Evolutionary conservation across 306 rosid species (phyloP), one percentile per base, ranked within the genome.

Genomic region (Geum urbanum): DNA sequence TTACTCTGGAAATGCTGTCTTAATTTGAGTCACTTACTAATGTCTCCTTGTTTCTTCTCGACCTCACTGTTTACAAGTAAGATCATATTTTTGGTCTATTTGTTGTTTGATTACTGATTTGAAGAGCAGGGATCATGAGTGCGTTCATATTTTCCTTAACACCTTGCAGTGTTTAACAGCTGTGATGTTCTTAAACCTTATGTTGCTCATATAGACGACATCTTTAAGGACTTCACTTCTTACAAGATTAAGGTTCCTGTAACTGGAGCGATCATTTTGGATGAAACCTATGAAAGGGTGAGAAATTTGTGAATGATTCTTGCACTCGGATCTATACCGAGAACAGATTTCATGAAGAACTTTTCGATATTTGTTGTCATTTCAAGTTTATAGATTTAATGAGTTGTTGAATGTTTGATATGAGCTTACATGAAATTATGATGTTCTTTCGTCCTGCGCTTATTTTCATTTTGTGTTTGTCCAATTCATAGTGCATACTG

Each of bases 181-280:
- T 94, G 99, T 76, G 99, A 94, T 49, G 96, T 91, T 81, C 87
- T 94, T 69, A 94, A 80, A 84, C 99, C 99, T 19, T 94, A 94
- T 80, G 99, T 91, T 50, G 87, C 92, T 57, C 97, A 94, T 71
- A 86, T 94, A 54, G 99, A 94, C 67, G 96, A 91, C 77, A 94
- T 91, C 80, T 94, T 88, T 58, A 94, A 94, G 86, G 99, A 94
- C 85, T 94, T 94, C 79, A 91, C 95, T 70, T 94, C 99, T 64
- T 94, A 91, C 79, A 94, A 94, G 84, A 95, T 94, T 74, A 91
- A 96, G 45, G 99, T 94, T 64, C 99, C 99, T 32, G 99, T 94
- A 51, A 94, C 99, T 37, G 99, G 99, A 40, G 96, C 92, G 32
- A 94, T 94, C 81, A 94, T 94, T 84, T 86, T 94, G 72, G 99